These are phyloP conservation scores for Zygosaccharomyces pseudobailii DNA, from an alignment of 1,139 yeast species.

Conservation along the genomic window DNA sequence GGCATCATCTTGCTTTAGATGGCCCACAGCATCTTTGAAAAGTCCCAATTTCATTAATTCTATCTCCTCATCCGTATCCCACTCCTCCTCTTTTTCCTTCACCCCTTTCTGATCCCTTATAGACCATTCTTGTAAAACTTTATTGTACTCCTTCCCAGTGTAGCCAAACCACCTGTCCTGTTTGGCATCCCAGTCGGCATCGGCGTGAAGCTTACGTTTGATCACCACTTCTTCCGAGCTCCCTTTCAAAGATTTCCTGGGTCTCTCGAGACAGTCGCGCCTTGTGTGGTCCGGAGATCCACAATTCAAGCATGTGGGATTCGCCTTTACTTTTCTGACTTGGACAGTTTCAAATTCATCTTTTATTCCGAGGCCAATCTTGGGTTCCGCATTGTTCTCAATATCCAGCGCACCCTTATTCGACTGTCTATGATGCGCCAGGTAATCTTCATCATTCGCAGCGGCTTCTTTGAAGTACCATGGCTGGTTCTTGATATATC, in stretches of 20 bases:
- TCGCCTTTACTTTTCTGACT: neutral
- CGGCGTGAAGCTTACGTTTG: constrained; percentile 10
- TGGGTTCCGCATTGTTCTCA: constrained; percentile 29
- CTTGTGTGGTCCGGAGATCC: constrained; percentile 24
- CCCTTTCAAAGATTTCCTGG: constrained; percentile 15
- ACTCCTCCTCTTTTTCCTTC: constrained; percentile 3
- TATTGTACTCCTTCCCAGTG: constrained; percentile 27
- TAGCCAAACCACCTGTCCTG: constrained; percentile 35
- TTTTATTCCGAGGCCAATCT: constrained; percentile 26
- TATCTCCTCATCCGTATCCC: constrained; percentile 32
- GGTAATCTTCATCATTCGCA: constrained; percentile 21
- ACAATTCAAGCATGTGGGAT: constrained; percentile 23
- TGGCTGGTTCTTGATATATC: constrained; percentile 31
- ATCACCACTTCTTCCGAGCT: neutral
- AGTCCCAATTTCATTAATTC: constrained; percentile 27
- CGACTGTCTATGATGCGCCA: constrained; percentile 30
- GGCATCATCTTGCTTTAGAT: constrained; percentile 16
- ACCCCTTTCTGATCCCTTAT: constrained; percentile 2
- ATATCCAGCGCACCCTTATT: constrained; percentile 22
- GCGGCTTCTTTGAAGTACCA: constrained; percentile 27
- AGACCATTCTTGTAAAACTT: constrained; percentile 21
- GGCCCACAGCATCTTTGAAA: constrained; percentile 19
- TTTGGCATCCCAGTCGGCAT: constrained; percentile 29
- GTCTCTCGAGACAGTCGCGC: constrained; percentile 30
- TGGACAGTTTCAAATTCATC: constrained; percentile 20